These are phyloP conservation scores for Flaveria robusta DNA, from an alignment of 129 eudicot species.

Conservation along the genomic window DNA sequence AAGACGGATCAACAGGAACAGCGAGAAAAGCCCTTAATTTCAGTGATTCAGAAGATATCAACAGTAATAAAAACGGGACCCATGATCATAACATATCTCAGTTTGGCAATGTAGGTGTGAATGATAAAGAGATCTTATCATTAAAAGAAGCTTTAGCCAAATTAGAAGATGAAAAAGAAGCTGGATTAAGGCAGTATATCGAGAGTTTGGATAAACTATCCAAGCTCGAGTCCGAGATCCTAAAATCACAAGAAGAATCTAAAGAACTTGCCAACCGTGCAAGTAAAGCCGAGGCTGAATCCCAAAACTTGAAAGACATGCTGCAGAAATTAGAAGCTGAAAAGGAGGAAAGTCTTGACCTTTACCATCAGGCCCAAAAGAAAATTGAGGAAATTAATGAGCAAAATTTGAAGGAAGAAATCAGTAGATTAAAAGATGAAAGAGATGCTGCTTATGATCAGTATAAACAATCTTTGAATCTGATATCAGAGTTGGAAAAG, in stretches of 20 bases:
- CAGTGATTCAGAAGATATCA: constrained; percentile 45
- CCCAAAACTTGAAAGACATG: constrained; percentile 50
- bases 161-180: constrained; percentile 83
- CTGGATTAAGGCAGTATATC: constrained; percentile 56
- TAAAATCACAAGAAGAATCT: constrained; percentile 58
- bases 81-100: constrained; percentile 22
- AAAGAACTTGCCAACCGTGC: constrained; percentile 54
- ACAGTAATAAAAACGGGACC: constrained; percentile 3
- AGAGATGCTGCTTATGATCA: constrained; percentile 57
- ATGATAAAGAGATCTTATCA: constrained; percentile 55
- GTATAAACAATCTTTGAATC: constrained; percentile 51
- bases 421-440: constrained; percentile 48
- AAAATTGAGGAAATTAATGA: constrained; percentile 31
- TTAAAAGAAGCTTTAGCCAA: constrained; percentile 71
- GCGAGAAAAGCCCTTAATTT: constrained; percentile 76
- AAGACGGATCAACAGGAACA: constrained; percentile 46
- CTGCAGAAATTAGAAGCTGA: constrained; percentile 58
- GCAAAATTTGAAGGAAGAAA: constrained; percentile 51
- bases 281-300: constrained; percentile 66
- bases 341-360: constrained; percentile 62
- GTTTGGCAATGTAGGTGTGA: constrained; percentile 31
- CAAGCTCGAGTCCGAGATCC: constrained; percentile 54
- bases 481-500: constrained; percentile 56
- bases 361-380: constrained; percentile 55
- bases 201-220: constrained; percentile 68